phyloP scores from a whole-genome alignment of 2,329 filamentous ascomycete species.

The Aspergillus sp. region DNA sequence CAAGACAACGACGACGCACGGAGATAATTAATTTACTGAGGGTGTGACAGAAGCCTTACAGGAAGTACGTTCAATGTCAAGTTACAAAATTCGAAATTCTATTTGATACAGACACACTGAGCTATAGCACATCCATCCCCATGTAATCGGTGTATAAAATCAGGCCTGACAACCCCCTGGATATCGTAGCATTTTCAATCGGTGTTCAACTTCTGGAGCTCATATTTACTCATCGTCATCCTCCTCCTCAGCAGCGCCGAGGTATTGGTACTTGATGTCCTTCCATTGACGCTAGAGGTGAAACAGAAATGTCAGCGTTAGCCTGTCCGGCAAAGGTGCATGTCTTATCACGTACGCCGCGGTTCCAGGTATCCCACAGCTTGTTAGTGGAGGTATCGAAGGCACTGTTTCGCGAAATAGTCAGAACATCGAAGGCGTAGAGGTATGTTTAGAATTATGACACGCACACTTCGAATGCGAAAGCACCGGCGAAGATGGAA shows the following conservation, averaged over 20 bases:
- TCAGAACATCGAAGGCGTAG: slow-evolving; percentile 15
- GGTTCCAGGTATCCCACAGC: slow-evolving; percentile 89
- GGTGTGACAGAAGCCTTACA: neutral
- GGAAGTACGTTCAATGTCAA: neutral
- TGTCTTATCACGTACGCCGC: slow-evolving; percentile 67
- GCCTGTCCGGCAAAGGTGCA: neutral
- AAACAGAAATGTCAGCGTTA: slow-evolving; percentile 15
- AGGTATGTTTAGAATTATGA: neutral
- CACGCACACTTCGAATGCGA: slow-evolving; percentile 89
- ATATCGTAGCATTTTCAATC: slow-evolving; percentile 17
- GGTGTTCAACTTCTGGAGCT: slow-evolving; percentile 14
- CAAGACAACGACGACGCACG: neutral
- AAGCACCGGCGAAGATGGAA: slow-evolving; percentile 81
- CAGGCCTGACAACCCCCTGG: slow-evolving; percentile 4
- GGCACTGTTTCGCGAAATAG: slow-evolving; percentile 55
- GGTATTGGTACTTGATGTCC: slow-evolving; percentile 91
- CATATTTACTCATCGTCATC: slow-evolving; percentile 46
- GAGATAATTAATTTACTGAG: neutral
- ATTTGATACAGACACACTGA: slow-evolving; percentile 25
- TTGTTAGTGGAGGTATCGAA: slow-evolving; percentile 81
- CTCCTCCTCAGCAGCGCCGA: slow-evolving; percentile 67
- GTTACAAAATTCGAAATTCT: slow-evolving; percentile 18
- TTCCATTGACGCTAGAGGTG: slow-evolving; percentile 90
- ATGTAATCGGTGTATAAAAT: slow-evolving; percentile 16
- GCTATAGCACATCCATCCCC: slow-evolving; percentile 14